These are phyloP conservation scores for Penicillium malachiteum DNA, from an alignment of 495 filamentous ascomycete species.

Conservation along the genomic window DNA sequence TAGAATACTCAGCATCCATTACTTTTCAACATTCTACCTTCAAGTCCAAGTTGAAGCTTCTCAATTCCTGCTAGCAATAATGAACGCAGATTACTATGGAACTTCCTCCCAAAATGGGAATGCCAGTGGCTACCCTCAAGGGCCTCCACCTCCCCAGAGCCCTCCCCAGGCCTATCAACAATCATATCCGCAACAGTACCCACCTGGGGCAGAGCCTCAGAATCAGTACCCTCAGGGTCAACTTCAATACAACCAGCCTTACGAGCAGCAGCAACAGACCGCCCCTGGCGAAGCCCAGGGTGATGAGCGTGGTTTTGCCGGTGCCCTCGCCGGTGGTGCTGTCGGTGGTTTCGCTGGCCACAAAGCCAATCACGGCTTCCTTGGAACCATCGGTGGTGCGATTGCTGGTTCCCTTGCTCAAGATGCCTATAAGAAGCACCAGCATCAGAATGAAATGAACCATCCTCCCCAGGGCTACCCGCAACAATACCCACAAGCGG, in stretches of 20 bases:
- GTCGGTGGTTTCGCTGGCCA: conserved; percentile 48
- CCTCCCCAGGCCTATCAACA: conserved; percentile 6
- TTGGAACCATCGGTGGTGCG: conserved; percentile 49
- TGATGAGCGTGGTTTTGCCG: conserved; percentile 47
- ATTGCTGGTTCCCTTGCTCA: conserved; percentile 47
- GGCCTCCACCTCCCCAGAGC: conserved; percentile 6
- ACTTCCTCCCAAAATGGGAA: conserved; percentile 3
- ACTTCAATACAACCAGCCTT: conserved; percentile 23
- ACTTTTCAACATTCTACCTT: conserved; percentile 4
- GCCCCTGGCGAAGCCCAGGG: conserved; percentile 41
- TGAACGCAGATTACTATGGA: conserved; percentile 6
- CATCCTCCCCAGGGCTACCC: conserved; percentile 4
- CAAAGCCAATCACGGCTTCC: conserved; percentile 51
- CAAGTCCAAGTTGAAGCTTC: conserved; percentile 1
- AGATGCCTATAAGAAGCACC: conserved; percentile 47
- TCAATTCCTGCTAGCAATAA: conserved; percentile 6
- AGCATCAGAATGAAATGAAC: conserved; percentile 25
- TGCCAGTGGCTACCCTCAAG: neutral
- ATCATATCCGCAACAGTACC: conserved; percentile 9
- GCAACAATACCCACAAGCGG: conserved; percentile 5
- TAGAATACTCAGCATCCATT: conserved; percentile 1
- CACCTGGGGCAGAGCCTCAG: neutral
- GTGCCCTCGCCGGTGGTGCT: conserved; percentile 45
- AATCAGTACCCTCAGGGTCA: conserved; percentile 20
- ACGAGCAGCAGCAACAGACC: conserved; percentile 26